A percentile compares a stretch with the other conserved stretches of the same genome.
These are phyloP conservation scores for Polytrichum commune DNA, from an alignment of 225 moss, liverwort and hornwort species.

Conservation along the genomic window DNA sequence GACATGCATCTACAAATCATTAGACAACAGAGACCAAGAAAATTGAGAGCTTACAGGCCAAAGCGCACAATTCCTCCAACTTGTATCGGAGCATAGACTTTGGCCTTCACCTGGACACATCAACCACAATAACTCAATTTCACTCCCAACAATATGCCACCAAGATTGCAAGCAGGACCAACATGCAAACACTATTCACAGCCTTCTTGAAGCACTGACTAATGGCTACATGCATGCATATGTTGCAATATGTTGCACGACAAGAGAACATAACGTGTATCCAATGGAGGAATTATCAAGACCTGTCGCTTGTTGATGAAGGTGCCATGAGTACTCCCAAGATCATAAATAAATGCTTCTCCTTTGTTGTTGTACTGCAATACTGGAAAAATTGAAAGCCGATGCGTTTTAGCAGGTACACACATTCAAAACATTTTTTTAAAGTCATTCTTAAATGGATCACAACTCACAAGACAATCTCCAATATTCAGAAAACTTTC, in stretches of 20 bases:
- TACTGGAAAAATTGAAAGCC: conserved; percentile 50
- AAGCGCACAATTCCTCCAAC: conserved; percentile 88
- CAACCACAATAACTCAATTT: conserved; percentile 25
- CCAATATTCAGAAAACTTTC: too few relatives aligned
- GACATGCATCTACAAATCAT: too few relatives aligned
- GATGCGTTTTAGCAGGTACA: too few relatives aligned
- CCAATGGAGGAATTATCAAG: conserved; percentile 1
- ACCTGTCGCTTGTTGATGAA: conserved; percentile 92
- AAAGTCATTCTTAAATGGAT: too few relatives aligned
- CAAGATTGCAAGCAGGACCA: neutral
- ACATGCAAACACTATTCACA: neutral
- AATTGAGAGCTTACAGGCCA: conserved; percentile 74
- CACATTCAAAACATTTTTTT: too few relatives aligned
- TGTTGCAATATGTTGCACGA: neutral
- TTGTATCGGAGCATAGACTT: conserved; percentile 71
- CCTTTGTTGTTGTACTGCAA: conserved; percentile 85
- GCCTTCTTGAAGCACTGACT: too few relatives aligned
- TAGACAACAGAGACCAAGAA: neutral
- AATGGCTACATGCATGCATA: neutral
- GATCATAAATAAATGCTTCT: conserved; percentile 77
- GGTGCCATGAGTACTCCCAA: conserved; percentile 95
- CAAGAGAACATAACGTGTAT: neutral
- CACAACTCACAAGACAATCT: too few relatives aligned
- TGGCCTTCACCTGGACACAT: conserved; percentile 72
- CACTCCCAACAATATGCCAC: too few relatives aligned